Conservation (phyloP, 306 rosid species). For the Canavalia gladiata region DNA sequence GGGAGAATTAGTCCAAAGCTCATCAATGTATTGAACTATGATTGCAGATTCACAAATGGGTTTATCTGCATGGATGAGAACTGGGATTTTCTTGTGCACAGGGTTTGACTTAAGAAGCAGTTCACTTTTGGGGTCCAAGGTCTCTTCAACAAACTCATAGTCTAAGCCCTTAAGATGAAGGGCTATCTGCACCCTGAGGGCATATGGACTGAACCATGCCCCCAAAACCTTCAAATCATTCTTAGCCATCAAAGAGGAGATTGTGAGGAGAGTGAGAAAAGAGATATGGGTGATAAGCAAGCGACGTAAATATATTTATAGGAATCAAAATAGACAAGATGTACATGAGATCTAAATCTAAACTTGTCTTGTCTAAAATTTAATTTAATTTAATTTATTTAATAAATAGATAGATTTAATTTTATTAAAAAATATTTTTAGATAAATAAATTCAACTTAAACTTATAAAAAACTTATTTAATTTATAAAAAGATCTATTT, state of each 20-base stretch:
- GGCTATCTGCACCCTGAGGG: constrained; percentile 54
- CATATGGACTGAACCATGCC: constrained; percentile 57
- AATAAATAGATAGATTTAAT: too few relatives aligned
- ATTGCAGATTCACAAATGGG: constrained; percentile 64
- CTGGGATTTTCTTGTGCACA: constrained; percentile 68
- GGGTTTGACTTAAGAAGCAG: constrained; percentile 72
- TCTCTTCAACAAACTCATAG: constrained; percentile 56
- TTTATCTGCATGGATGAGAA: constrained; percentile 59
- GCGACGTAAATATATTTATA: too few relatives aligned
- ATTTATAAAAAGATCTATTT: too few relatives aligned
- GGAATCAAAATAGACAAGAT: too few relatives aligned
- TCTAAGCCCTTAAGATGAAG: constrained; percentile 60
- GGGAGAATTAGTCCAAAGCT: constrained; percentile 58
- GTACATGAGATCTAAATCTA: too few relatives aligned
- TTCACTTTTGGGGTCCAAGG: constrained; percentile 53
- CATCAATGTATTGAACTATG: constrained; percentile 68
- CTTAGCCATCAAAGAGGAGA: constrained; percentile 45
- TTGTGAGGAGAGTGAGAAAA: too few relatives aligned
- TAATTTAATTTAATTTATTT: too few relatives aligned
- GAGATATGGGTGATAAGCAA: too few relatives aligned
- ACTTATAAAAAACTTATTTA: too few relatives aligned
- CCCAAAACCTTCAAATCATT: constrained; percentile 58
- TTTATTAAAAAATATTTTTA: too few relatives aligned
- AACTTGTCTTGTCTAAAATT: too few relatives aligned
- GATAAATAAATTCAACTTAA: too few relatives aligned